Conservation (phyloP, 805 yeast genomes). For the Wickerhamomyces tratensis region DNA sequence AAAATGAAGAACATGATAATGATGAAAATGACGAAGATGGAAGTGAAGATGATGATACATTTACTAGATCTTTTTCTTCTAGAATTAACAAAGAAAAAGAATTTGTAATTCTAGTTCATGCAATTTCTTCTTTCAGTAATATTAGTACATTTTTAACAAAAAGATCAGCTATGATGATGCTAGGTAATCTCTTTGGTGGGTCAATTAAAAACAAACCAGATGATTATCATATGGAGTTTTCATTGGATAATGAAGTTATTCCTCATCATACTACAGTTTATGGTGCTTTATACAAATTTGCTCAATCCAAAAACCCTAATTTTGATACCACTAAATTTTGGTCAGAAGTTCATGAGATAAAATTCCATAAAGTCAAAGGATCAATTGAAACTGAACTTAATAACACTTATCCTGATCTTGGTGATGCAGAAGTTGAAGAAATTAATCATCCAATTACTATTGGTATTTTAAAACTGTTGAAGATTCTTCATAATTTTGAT, state of each 20-base stretch:
- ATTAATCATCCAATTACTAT: slow-evolving; percentile 21
- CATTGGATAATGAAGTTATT: slow-evolving; percentile 43
- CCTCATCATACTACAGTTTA: slow-evolving; percentile 64
- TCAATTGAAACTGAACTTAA: slow-evolving; percentile 10
- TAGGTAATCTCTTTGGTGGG: slow-evolving; percentile 5
- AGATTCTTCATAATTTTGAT: slow-evolving; percentile 28
- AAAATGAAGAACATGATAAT: slow-evolving; percentile 6
- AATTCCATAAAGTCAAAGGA: slow-evolving; percentile 31
- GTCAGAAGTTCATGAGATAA: slow-evolving; percentile 43
- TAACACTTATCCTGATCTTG: slow-evolving; percentile 20
- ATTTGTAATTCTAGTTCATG: slow-evolving; percentile 35
- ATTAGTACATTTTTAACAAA: slow-evolving; percentile 33
- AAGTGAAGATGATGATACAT: slow-evolving; percentile 2
- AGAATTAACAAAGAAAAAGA: slow-evolving; percentile 14
- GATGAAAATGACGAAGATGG: slow-evolving; percentile 1
- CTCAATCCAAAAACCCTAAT: slow-evolving; percentile 26
- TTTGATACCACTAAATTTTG: slow-evolving; percentile 46
- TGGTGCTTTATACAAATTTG: slow-evolving; percentile 56
- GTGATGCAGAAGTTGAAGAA: slow-evolving; percentile 19
- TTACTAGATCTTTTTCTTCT: no score
- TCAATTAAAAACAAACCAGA: neutral
- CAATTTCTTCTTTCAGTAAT: slow-evolving; percentile 38
- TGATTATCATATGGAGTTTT: slow-evolving; percentile 42
- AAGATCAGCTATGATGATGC: slow-evolving; percentile 21
- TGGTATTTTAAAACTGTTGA: slow-evolving; percentile 38